phyloP scores from a whole-genome alignment of 768 basidiomycete species.

The Trametes coccinea region DNA sequence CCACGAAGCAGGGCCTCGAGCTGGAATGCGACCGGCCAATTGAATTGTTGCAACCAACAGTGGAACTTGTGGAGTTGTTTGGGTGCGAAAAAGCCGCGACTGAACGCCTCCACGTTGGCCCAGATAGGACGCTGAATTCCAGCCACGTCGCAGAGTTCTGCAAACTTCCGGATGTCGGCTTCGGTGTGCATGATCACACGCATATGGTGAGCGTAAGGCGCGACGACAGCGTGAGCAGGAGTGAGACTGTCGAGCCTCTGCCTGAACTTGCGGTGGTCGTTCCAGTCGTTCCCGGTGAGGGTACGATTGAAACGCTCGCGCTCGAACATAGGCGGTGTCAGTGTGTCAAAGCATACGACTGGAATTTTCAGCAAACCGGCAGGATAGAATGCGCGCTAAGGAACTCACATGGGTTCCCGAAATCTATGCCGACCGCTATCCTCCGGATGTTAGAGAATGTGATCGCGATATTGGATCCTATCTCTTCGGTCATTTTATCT shows the following conservation, averaged over 20 bases:
- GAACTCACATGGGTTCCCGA: conserved; percentile 60
- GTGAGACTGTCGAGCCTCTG: conserved; percentile 60
- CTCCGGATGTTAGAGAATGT: conserved; percentile 58
- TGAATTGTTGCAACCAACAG: conserved; percentile 44
- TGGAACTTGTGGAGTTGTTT: conserved; percentile 49
- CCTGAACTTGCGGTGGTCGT: conserved; percentile 49
- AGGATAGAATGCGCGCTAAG: background rate
- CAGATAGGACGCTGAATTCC: conserved; percentile 38
- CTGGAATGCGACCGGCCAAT: conserved; percentile 77
- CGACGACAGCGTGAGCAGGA: conserved; percentile 56
- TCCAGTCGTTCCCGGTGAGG: conserved; percentile 40
- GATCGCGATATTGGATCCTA: conserved; percentile 53
- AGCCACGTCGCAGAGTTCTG: conserved; percentile 52
- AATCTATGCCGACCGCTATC: conserved; percentile 61
- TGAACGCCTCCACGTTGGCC: conserved; percentile 48
- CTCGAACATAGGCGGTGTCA: conserved; percentile 66
- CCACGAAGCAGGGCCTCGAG: conserved; percentile 69
- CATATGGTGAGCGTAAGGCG: conserved; percentile 72
- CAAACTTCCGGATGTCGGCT: conserved; percentile 53
- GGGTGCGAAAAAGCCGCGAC: conserved; percentile 50
- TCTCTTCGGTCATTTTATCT: conserved; percentile 50
- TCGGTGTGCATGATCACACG: conserved; percentile 59
- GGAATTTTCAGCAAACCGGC: too few relatives aligned
- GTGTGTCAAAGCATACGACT: conserved; percentile 71
- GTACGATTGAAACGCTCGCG: conserved; percentile 57